phyloP scores from a whole-genome alignment of 345 rosid genomes.

The Populus simonii region DNA sequence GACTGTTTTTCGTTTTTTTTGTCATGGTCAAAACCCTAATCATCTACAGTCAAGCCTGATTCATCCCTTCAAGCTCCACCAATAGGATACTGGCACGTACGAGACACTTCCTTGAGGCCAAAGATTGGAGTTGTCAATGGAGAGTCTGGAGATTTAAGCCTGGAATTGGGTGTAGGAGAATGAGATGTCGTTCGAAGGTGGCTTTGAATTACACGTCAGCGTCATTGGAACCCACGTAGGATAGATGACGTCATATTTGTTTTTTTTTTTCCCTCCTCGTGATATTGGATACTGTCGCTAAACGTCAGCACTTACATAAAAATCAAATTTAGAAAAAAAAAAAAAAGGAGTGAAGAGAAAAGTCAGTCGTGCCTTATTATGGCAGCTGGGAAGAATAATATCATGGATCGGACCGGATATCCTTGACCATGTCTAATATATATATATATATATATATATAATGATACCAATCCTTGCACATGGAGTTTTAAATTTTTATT shows the following conservation, averaged over 20 bases:
- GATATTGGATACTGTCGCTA: not conserved
- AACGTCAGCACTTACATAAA: not conserved
- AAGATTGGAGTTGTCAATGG: not conserved
- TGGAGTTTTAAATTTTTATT: too few relatives aligned
- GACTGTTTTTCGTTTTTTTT: conserved; percentile 3
- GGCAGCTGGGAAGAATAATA: too few relatives aligned
- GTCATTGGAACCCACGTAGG: not conserved
- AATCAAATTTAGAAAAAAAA: too few relatives aligned
- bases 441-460: too few relatives aligned
- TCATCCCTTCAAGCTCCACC: not conserved
- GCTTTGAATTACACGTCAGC: conserved; percentile 14
- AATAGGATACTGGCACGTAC: not conserved
- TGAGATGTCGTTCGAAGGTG: not conserved
- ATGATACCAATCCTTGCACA: too few relatives aligned
- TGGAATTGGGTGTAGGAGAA: not conserved
- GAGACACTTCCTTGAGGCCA: not conserved
- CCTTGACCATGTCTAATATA: not conserved
- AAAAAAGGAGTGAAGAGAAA: not conserved
- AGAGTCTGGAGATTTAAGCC: too few relatives aligned
- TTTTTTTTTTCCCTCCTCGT: not conserved
- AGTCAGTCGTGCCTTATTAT: not conserved
- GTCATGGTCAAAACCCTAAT: not conserved
- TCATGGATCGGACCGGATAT: not conserved
- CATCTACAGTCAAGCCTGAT: not conserved
- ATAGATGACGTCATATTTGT: not conserved